phyloP scores from a whole-genome alignment of 1,284 basidiomycete species.

The Rhizoctonia solani region DNA sequence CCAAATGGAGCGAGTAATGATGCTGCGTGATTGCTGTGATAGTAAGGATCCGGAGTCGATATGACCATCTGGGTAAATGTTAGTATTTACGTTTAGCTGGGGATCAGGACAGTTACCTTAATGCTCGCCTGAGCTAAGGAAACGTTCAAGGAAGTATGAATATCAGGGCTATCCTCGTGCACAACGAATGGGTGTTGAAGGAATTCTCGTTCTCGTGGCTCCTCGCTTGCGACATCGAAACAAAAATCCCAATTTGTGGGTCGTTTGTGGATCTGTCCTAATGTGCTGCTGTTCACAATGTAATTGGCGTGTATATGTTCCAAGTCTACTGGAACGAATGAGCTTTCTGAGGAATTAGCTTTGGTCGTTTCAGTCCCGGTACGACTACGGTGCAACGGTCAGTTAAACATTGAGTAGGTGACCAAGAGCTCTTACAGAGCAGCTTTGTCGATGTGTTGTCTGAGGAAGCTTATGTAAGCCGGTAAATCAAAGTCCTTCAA shows the following conservation, averaged over 20 bases:
- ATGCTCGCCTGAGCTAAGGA: conserved; percentile 66
- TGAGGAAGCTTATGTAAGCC: conserved; percentile 77
- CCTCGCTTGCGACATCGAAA: conserved; percentile 70
- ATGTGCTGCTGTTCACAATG: conserved; percentile 55
- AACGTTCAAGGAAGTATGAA: conserved; percentile 38
- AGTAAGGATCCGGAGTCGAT: conserved; percentile 67
- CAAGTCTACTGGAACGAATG: conserved; percentile 54
- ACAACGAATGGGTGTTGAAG: conserved; percentile 60
- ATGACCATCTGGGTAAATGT: conserved; percentile 65
- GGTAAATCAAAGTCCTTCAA: conserved; percentile 75
- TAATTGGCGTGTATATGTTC: conserved; percentile 54
- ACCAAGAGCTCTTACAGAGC: conserved; percentile 65
- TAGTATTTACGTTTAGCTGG: background rate
- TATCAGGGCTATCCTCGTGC: conserved; percentile 47
- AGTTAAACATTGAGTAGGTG: background rate
- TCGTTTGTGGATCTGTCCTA: background rate
- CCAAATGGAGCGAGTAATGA: conserved; percentile 60
- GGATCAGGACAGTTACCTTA: conserved; percentile 53
- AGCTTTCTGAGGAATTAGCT: conserved; percentile 37
- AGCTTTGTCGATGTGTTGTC: conserved; percentile 81
- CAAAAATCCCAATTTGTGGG: conserved; percentile 65
- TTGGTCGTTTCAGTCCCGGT: background rate
- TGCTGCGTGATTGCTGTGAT: conserved; percentile 62
- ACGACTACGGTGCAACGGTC: background rate
- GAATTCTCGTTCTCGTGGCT: conserved; percentile 72